These are phyloP conservation scores for Cicer pinnatifidum DNA, from an alignment of 306 rosid genomes.

Conservation along the genomic window DNA sequence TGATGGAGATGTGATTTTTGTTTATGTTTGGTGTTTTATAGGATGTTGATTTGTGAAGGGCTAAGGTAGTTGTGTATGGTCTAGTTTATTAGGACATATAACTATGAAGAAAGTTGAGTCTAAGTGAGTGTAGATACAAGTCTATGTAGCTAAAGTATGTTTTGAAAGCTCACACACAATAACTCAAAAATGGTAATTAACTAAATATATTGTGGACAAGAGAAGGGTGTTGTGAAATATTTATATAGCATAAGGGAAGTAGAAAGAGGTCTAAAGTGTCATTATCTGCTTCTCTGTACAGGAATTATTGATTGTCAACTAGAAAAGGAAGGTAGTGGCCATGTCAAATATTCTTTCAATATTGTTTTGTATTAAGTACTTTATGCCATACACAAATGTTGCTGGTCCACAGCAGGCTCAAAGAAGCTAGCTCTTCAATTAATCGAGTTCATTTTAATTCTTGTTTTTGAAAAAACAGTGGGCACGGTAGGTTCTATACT, in stretches of 20 bases:
- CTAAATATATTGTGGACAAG: slow-evolving; percentile 35
- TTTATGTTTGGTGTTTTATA: neutral
- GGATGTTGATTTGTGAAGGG: neutral
- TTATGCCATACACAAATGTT: slow-evolving; percentile 44
- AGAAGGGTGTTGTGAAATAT: slow-evolving; percentile 13
- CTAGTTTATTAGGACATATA: neutral
- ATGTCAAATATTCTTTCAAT: slow-evolving; percentile 50
- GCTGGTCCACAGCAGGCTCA: slow-evolving; percentile 44
- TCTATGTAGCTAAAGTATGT: neutral
- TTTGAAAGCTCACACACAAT: slow-evolving; percentile 1
- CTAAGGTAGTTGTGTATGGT: neutral
- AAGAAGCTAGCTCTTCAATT: slow-evolving; percentile 33
- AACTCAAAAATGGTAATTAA: slow-evolving; percentile 7
- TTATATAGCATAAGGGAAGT: slow-evolving; percentile 39
- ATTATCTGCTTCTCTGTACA: slow-evolving; percentile 26
- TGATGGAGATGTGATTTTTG: neutral
- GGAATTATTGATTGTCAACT: slow-evolving; percentile 47
- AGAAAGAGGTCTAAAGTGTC: slow-evolving; percentile 42
- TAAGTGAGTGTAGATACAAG: neutral
- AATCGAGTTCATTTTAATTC: slow-evolving; percentile 11
- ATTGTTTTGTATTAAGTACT: slow-evolving; percentile 23
- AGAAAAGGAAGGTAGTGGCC: slow-evolving; percentile 38
- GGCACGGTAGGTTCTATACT: slow-evolving; percentile 41
- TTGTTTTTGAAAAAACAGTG: slow-evolving; percentile 47
- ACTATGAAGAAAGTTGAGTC: neutral